Base-by-base conservation (phyloP, 116 monocot species). In the Zostera marina region DNA sequence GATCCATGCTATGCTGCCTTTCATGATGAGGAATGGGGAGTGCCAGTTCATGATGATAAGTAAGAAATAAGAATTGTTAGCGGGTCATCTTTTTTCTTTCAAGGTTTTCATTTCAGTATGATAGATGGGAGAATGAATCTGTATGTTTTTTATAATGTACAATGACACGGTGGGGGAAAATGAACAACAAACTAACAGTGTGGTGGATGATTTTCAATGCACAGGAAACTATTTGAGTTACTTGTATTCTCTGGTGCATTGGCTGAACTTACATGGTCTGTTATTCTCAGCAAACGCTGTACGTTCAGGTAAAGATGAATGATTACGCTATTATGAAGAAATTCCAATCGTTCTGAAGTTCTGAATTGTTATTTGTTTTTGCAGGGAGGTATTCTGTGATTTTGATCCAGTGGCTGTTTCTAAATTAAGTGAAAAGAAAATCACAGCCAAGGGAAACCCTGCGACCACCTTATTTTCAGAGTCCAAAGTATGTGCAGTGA, bases 191-290 rank as follows among this genome's bases (percentile, higher is more conserved):
- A 43, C 15, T 20, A 59, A 59, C 44, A 43, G 44, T 9, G 21
- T 19, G 19, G 5, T 1, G 43, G 7, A 12, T 43, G 59, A 11
- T 32, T 32, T 32, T 32, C 21, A 57, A 44, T 32, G 49, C 74
- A 15, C 75, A 88, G 94, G 79, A 94, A 79, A 66, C 76, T 94
- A 17, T 94, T 94, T 73, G 93, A 94, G 75, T 64, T 88, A 61
- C 87, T 94, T 66, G 80, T 82, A n/a, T 56, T 94, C 57, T 88
- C 88, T 17, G 76, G 88, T 53, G 89, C 94, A 53, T 66, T 94
- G 69, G 85, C 89, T 59, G 94, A 94, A 51, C 80, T 88, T 46
- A 71, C 94, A 43, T 94, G 94, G 94, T 79, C 89, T 48, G 65
- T 64, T 42, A 88, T 94, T 66, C 81, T 94, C 11, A 72, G 66